Evolutionary conservation across 2,329 filamentous ascomycete genomes (phyloP).

Genomic region (Emergomyces pasteurianus): DNA sequence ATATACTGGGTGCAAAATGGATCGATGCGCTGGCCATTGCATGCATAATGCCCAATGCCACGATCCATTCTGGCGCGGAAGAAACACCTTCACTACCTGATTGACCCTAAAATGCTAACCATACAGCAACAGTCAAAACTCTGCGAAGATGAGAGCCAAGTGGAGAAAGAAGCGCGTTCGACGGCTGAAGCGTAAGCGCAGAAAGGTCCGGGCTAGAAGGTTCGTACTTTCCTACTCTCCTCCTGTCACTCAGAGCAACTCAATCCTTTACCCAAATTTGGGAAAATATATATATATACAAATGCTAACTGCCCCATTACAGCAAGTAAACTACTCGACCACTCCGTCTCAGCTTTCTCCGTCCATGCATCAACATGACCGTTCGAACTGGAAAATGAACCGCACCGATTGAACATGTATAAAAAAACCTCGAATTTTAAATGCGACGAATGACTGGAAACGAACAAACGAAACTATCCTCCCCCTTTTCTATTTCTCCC

Average conservation of each 20-base stretch:
- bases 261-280: neutral
- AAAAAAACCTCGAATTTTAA: neutral
- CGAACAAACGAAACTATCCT: neutral
- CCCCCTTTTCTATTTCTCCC: neutral
- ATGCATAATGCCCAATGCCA: neutral
- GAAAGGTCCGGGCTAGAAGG: slow-evolving; percentile 98
- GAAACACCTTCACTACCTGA: neutral
- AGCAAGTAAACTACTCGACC: slow-evolving; percentile 58
- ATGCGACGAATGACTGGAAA: neutral
- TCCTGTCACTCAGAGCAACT: too few relatives aligned
- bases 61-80: neutral
- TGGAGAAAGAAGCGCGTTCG: slow-evolving; percentile 99
- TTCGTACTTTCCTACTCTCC: slow-evolving; percentile 45
- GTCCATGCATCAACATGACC: neutral
- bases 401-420: neutral
- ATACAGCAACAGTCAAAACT: slow-evolving; percentile 17
- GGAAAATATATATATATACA: too few relatives aligned
- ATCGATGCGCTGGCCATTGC: neutral
- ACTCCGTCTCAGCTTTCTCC: slow-evolving; percentile 39
- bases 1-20: neutral
- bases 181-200: slow-evolving; percentile 99
- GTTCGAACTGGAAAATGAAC: neutral
- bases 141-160: slow-evolving; percentile 72
- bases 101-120: slow-evolving; percentile 4
- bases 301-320: slow-evolving; percentile 23